A percentile compares a stretch with the other conserved stretches of the same genome.
These are phyloP conservation scores for Pinus albicaulis DNA, from an alignment of 75 land plant species.

Conservation along the genomic window DNA sequence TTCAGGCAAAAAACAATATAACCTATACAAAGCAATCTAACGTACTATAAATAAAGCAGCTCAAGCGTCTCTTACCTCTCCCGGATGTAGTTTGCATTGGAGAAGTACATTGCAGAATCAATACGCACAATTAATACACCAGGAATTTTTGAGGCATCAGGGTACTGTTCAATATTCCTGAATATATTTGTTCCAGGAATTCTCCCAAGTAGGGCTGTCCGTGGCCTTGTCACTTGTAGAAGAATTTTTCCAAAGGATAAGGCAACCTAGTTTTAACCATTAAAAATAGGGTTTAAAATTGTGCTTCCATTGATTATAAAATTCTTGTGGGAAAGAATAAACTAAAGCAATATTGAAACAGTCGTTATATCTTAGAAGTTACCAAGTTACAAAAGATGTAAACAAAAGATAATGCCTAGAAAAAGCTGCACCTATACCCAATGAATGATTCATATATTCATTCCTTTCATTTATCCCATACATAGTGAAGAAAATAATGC, in stretches of 20 bases:
- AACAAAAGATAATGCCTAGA: not conserved
- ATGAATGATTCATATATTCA: not conserved
- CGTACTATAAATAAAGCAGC: not conserved
- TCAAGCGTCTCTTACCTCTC: conserved; percentile 54
- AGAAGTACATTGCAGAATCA: conserved; percentile 95
- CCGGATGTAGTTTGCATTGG: conserved; percentile 88
- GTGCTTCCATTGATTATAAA: not conserved
- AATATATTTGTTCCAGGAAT: conserved; percentile 78
- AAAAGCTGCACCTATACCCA: not conserved
- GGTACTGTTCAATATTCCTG: conserved; percentile 81
- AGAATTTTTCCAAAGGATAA: conserved; percentile 78
- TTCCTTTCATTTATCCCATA: not conserved
- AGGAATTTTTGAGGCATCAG: conserved; percentile 66
- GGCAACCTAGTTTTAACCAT: conserved; percentile 36
- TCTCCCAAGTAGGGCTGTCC: conserved; percentile 72
- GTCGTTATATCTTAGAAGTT: not conserved
- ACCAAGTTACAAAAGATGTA: not conserved
- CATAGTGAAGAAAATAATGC: conserved; percentile 1
- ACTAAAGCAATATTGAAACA: not conserved
- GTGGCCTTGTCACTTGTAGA: conserved; percentile 81
- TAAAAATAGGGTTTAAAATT: not conserved
- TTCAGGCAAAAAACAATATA: too few species aligned
- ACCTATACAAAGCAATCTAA: too few species aligned
- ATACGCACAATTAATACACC: conserved; percentile 71
- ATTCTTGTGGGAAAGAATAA: not conserved